phyloP scores from a whole-genome alignment of 1,139 yeast genomes.

The Geotrichum cucujoidarum region DNA sequence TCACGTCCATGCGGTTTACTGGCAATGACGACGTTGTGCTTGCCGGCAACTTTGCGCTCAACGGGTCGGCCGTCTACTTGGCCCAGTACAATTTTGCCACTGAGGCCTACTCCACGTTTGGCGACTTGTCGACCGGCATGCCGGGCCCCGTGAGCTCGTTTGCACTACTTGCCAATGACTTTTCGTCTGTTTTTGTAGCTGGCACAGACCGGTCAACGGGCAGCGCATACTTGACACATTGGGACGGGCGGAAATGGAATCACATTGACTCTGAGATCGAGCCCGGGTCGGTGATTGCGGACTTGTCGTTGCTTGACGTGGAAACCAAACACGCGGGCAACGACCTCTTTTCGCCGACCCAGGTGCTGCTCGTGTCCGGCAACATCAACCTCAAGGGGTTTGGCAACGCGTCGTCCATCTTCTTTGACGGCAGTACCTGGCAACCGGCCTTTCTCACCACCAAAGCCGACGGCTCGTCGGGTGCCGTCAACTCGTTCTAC shows the following conservation, averaged over 20 bases:
- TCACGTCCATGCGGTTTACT: constrained; percentile 52
- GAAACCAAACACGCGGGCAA: constrained; percentile 34
- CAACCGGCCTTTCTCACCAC: constrained; percentile 54
- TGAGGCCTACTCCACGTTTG: constrained; percentile 24
- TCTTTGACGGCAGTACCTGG: constrained; percentile 70
- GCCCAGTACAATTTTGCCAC: constrained; percentile 50
- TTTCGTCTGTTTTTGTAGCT: constrained; percentile 51
- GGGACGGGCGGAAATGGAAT: constrained; percentile 36
- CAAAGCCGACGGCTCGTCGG: constrained; percentile 26
- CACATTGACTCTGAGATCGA: constrained; percentile 38
- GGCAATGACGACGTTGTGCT: constrained; percentile 50
- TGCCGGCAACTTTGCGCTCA: constrained; percentile 55
- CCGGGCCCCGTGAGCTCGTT: constrained; percentile 46
- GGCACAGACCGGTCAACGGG: constrained; percentile 44
- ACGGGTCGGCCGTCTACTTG: constrained; percentile 40
- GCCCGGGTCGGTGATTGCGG: constrained; percentile 30
- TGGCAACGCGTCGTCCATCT: constrained; percentile 63
- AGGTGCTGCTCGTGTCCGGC: constrained; percentile 61
- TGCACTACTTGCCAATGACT: constrained; percentile 47
- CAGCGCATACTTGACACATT: constrained; percentile 32
- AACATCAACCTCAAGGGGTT: constrained; percentile 45
- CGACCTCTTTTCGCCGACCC: constrained; percentile 41
- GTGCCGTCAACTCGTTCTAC: constrained; percentile 29
- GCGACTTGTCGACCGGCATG: constrained; percentile 29
- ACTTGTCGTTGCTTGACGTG: constrained; percentile 36